Evolutionary conservation across 1,139 yeast species (phyloP).

Genomic region (Zhuliangozyma parablackwelliae): DNA sequence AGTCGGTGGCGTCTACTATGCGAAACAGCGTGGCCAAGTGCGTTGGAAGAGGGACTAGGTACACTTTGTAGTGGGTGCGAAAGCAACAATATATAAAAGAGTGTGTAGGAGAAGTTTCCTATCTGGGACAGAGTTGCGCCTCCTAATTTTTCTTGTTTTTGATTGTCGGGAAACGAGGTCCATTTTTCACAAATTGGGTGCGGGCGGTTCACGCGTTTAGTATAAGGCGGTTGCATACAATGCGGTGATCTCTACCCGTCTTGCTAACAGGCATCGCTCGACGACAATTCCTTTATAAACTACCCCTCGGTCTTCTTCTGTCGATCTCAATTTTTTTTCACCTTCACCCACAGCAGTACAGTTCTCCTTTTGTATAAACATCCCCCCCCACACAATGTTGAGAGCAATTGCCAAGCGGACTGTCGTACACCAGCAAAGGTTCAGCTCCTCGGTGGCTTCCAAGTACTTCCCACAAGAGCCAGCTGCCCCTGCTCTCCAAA

Average conservation of each 20-base stretch:
- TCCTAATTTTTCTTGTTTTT: not conserved
- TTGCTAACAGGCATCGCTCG: no score
- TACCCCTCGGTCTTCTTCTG: no score
- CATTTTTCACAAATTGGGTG: not conserved
- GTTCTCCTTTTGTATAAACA: no score
- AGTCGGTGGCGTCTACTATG: conserved; percentile 59
- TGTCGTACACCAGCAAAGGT: conserved; percentile 6
- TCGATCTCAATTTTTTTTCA: not conserved
- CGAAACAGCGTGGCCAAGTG: conserved; percentile 46
- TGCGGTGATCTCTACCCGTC: no score
- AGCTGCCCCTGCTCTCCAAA: conserved; percentile 40
- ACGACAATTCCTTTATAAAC: no score
- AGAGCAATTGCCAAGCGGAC: conserved; percentile 4
- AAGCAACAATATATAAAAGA: no score
- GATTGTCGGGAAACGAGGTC: conserved; percentile 2
- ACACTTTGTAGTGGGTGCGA: not conserved
- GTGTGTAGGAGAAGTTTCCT: not conserved
- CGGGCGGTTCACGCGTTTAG: no score
- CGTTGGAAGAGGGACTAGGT: conserved; percentile 56
- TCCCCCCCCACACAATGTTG: conserved; percentile 5
- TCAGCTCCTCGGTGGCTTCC: conserved; percentile 12
- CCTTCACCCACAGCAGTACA: no score
- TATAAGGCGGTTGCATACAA: no score
- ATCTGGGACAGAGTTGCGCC: not conserved
- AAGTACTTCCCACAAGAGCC: conserved; percentile 52